These are phyloP conservation scores for Cinnamomum chago DNA, from an alignment of 164 flowering plant genomes.

Conservation along the genomic window DNA sequence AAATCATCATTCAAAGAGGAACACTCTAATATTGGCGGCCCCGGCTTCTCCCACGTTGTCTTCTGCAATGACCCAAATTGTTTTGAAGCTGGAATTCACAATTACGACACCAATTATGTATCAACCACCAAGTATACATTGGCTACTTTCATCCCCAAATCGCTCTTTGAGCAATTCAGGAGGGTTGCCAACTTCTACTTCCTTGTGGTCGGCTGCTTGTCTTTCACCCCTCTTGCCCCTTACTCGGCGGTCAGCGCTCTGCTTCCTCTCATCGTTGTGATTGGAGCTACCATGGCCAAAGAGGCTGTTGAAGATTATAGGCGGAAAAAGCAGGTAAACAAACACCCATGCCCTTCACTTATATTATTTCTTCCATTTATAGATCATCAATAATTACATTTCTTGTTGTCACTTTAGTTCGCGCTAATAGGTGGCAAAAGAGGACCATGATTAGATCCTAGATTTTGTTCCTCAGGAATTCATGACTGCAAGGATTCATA, in stretches of 20 bases:
- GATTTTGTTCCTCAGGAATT: background rate
- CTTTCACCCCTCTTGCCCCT: conserved; percentile 72
- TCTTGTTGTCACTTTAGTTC: no score
- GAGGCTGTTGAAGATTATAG: conserved; percentile 79
- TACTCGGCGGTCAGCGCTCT: conserved; percentile 54
- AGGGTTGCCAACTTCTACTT: conserved; percentile 77
- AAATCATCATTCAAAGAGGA: conserved; percentile 47
- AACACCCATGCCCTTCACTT: background rate
- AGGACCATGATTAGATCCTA: no score
- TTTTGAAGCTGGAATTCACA: conserved; percentile 33
- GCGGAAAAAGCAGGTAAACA: conserved; percentile 61
- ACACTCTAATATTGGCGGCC: conserved; percentile 65
- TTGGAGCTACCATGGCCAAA: conserved; percentile 73
- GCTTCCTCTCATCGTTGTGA: conserved; percentile 58
- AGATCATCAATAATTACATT: background rate
- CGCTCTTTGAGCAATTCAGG: conserved; percentile 84
- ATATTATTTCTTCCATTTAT: background rate
- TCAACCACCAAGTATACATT: conserved; percentile 70
- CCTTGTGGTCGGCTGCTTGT: conserved; percentile 47
- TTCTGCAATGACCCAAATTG: conserved; percentile 60
- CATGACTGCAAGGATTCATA: background rate
- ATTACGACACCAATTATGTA: conserved; percentile 57
- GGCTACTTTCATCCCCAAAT: conserved; percentile 67
- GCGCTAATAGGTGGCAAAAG: no score
- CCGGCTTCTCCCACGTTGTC: conserved; percentile 74